A percentile compares a stretch with the other conserved stretches of the same genome.
Conservation (phyloP, 192 early-diverging fungal genomes). For the Rhizophlyctis rosea region DNA sequence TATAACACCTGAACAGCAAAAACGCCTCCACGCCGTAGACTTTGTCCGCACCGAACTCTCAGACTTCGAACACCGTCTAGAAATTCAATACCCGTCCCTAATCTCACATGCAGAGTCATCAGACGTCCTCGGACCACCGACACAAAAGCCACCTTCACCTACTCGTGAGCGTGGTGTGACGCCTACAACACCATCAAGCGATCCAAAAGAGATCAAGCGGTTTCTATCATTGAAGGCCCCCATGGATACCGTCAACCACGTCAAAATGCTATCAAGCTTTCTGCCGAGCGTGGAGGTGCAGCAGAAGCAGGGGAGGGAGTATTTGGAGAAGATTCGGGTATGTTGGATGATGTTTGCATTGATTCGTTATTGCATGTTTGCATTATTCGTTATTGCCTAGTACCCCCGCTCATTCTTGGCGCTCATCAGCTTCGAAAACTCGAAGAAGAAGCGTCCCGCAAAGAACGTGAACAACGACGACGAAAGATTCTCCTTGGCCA, state of each 20-base stretch:
- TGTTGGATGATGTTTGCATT: constrained; percentile 1
- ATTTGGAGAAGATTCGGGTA: constrained; percentile 46
- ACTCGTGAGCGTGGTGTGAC: too few relatives aligned
- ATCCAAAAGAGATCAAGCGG: constrained; percentile 27
- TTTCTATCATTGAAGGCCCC: constrained; percentile 32
- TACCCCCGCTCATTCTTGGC: background rate
- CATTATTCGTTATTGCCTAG: too few relatives aligned
- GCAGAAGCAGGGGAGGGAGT: constrained; percentile 31
- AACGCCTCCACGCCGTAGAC: too few relatives aligned
- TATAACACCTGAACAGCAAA: too few relatives aligned
- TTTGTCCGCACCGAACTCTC: too few relatives aligned
- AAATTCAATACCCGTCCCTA: too few relatives aligned
- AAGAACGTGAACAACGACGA: constrained; percentile 50
- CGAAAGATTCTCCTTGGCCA: constrained; percentile 49
- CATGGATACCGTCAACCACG: constrained; percentile 39
- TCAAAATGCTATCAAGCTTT: constrained; percentile 30
- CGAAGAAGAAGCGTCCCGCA: constrained; percentile 45
- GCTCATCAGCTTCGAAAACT: constrained; percentile 37
- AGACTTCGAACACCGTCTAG: too few relatives aligned
- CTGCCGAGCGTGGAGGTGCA: constrained; percentile 22
- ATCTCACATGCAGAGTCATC: too few relatives aligned
- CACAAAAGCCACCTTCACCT: too few relatives aligned
- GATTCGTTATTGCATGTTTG: background rate
- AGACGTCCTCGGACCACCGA: too few relatives aligned
- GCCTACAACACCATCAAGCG: too few relatives aligned